Conservation (phyloP, 805 yeast genomes). For the Candida sanyiensis region DNA sequence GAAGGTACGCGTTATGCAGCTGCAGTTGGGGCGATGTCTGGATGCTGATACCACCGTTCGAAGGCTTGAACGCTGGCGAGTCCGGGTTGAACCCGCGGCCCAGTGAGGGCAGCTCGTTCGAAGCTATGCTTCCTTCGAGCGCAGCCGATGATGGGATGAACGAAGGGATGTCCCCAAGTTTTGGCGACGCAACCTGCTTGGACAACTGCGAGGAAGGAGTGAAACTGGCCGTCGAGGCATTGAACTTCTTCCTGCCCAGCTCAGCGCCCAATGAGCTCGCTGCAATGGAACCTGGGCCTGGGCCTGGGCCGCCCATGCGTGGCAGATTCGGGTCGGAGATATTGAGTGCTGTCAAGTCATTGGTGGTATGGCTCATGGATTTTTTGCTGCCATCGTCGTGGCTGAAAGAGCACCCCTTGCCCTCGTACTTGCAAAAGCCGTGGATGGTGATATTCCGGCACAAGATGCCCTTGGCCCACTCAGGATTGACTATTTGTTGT, state of each 20-base stretch:
- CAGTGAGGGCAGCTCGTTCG: constrained; percentile 13
- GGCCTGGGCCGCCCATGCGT: constrained; percentile 1
- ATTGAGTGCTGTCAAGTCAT: background rate
- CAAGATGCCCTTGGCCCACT: constrained; percentile 66
- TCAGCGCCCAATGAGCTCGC: constrained; percentile 6
- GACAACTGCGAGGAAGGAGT: constrained; percentile 33
- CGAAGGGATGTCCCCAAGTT: constrained; percentile 29
- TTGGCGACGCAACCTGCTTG: constrained; percentile 28
- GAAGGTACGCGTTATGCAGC: constrained; percentile 13
- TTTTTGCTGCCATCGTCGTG: constrained; percentile 42
- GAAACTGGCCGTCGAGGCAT: constrained; percentile 51
- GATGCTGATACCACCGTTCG: constrained; percentile 1
- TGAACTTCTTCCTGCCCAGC: constrained; percentile 39
- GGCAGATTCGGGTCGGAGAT: constrained; percentile 3
- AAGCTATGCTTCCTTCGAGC: constrained; percentile 1
- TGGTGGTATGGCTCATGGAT: background rate
- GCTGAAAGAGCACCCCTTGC: constrained; percentile 79
- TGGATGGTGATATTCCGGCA: constrained; percentile 81
- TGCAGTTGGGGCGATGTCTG: constrained; percentile 11
- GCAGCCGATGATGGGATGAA: constrained; percentile 23
- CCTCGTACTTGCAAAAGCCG: constrained; percentile 83
- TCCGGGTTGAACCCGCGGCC: constrained; percentile 24
- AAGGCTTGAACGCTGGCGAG: constrained; percentile 31
- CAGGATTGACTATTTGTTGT: constrained; percentile 22
- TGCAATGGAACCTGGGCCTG: too few relatives aligned